Evolutionary conservation across 1,139 yeast genomes (phyloP).

Genomic region (Magnusiomyces ingens): DNA sequence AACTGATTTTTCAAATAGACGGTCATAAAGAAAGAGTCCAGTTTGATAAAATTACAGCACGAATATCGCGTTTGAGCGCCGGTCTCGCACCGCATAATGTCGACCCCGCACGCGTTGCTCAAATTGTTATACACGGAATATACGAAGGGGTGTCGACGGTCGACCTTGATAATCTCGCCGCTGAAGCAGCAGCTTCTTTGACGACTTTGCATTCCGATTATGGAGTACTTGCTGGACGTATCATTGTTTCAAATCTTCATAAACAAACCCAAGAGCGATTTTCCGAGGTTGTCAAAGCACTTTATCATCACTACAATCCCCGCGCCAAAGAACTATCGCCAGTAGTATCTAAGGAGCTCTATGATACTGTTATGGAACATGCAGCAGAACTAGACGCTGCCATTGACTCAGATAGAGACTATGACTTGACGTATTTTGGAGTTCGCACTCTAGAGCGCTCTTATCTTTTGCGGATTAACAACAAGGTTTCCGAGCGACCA

Average conservation of each 20-base stretch:
- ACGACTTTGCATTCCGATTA: slow-evolving; percentile 96
- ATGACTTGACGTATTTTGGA: slow-evolving; percentile 76
- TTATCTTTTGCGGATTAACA: slow-evolving; percentile 61
- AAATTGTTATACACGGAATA: slow-evolving; percentile 81
- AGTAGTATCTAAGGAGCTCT: slow-evolving; percentile 70
- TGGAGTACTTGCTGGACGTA: slow-evolving; percentile 89
- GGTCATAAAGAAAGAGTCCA: slow-evolving; percentile 84
- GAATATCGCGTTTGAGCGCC: slow-evolving; percentile 63
- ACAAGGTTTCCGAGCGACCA: slow-evolving; percentile 81
- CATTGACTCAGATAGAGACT: slow-evolving; percentile 77
- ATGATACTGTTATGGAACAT: slow-evolving; percentile 53
- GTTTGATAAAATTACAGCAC: slow-evolving; percentile 67
- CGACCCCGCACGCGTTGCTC: slow-evolving; percentile 85
- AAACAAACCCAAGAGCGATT: slow-evolving; percentile 88
- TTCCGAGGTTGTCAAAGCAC: slow-evolving; percentile 65
- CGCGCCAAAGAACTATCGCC: slow-evolving; percentile 70
- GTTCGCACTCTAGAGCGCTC: slow-evolving; percentile 84
- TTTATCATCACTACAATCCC: slow-evolving; percentile 74
- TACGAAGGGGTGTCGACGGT: slow-evolving; percentile 95
- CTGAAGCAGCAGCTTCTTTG: slow-evolving; percentile 96
- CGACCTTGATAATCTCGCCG: slow-evolving; percentile 87
- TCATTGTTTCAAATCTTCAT: slow-evolving; percentile 86
- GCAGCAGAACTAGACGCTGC: slow-evolving; percentile 73
- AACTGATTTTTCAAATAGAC: slow-evolving; percentile 29
- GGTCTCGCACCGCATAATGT: slow-evolving; percentile 79